Evolutionary conservation across 2,329 filamentous ascomycete genomes (phyloP), one percentile per base, ranked within the genome.

Genomic region (Penicillium sp.): DNA sequence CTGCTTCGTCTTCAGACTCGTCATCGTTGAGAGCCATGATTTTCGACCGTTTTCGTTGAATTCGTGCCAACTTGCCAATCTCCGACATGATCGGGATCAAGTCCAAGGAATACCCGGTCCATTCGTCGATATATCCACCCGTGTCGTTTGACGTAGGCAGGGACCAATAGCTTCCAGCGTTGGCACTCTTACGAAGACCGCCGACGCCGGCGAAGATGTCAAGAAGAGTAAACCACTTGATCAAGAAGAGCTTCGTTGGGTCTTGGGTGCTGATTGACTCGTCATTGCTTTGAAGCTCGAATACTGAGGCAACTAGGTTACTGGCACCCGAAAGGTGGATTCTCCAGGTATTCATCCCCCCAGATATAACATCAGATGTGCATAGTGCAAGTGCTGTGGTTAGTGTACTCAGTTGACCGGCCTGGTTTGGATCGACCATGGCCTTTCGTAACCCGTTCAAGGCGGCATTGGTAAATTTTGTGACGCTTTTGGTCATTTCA

Each of bases 171-270:
- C 53, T 53, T 9, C 53, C 58, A 13, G 58, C 40, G 26, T 60
- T 60, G n/a, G 58, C 54, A 33, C 51, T 55, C 33, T 55, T 50
- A n/a, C 44, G 51, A 7, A 60, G 42, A 24, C 58, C 58, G 12
- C 49, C 53, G 22, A 60, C 58, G 10, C 58, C 58, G 13, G 58
- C 58, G n/a, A 60, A 60, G 17, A 60, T 60, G n/a, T 60, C 58
- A 10, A 60, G 35, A 2, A 60, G 58, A 1, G 58, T 53, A 37
- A 55, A 60, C 58, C 58, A 60, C 17, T 60, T 60, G 10, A 60
- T 56, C 19, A 60, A 42, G 44, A 60, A 60, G 28, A 51, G 49
- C 30, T 51, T 51, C 6, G 49, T 51, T 12, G 49, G 49, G 19
- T 51, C 49, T 12, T 51, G 28, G 28, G 49, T 51, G n/a, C 30